phyloP scores from a whole-genome alignment of 495 filamentous ascomycete genomes.

The Penicillium angulare region DNA sequence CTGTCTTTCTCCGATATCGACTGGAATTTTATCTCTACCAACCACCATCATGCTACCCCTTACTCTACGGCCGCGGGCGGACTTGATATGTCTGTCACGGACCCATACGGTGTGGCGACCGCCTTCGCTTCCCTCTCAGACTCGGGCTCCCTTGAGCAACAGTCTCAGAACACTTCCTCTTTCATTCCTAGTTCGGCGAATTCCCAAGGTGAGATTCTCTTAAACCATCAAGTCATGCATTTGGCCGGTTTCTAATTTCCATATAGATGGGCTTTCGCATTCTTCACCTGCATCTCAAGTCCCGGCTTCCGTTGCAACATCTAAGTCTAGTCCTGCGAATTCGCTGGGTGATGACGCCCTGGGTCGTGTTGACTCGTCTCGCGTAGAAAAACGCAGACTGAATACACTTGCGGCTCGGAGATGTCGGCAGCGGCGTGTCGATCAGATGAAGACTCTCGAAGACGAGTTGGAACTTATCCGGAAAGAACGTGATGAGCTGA shows the following conservation, averaged over 20 bases:
- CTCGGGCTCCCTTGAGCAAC: constrained; percentile 17
- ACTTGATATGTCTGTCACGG: constrained; percentile 11
- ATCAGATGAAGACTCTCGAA: constrained; percentile 63
- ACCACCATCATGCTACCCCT: constrained; percentile 8
- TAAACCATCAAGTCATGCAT: background rate
- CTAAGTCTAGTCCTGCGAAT: constrained; percentile 18
- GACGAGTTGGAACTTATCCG: constrained; percentile 56
- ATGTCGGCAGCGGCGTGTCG: constrained; percentile 69
- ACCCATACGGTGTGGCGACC: constrained; percentile 16
- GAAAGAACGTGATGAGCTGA: constrained; percentile 63
- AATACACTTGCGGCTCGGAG: constrained; percentile 70
- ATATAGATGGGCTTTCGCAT: constrained; percentile 18
- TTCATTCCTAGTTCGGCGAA: constrained; percentile 19
- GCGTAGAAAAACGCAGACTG: constrained; percentile 55
- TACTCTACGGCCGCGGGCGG: constrained; percentile 14
- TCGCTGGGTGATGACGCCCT: constrained; percentile 21
- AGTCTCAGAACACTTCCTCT: constrained; percentile 6
- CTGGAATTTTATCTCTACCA: constrained; percentile 24
- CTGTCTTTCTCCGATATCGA: constrained; percentile 24
- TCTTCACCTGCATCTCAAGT: constrained; percentile 23
- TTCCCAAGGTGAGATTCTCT: constrained; percentile 19
- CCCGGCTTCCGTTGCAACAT: constrained; percentile 14
- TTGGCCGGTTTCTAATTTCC: background rate
- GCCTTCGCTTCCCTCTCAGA: constrained; percentile 27
- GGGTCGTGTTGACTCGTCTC: constrained; percentile 23